phyloP scores from a whole-genome alignment of 306 rosid species.

The Fragaria vesca region DNA sequence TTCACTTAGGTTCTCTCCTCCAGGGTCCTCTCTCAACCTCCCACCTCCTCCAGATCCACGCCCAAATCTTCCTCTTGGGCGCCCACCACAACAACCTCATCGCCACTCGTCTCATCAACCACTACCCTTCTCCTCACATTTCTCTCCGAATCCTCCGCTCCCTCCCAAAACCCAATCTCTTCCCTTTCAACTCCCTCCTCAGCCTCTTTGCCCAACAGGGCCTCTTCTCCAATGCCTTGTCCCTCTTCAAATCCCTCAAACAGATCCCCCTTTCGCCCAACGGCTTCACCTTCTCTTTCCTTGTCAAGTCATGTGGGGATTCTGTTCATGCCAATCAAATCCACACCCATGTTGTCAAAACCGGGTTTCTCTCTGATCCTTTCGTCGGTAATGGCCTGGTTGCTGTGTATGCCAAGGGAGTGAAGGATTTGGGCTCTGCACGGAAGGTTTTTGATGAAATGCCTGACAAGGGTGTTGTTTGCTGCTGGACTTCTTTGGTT shows the following conservation, averaged over 20 bases:
- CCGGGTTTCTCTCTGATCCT: conserved; percentile 37
- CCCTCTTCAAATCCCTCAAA: conserved; percentile 38
- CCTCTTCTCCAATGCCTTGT: conserved; percentile 31
- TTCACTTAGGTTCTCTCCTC: conserved; percentile 33
- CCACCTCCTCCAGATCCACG: conserved; percentile 55
- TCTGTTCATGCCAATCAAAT: conserved; percentile 34
- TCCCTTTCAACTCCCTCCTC: conserved; percentile 58
- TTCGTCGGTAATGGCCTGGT: conserved; percentile 46
- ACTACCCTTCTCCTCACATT: conserved; percentile 29
- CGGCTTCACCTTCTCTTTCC: conserved; percentile 56
- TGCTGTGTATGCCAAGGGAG: conserved; percentile 37
- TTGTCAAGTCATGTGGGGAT: conserved; percentile 45
- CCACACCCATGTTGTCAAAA: conserved; percentile 45
- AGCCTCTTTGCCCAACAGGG: conserved; percentile 49
- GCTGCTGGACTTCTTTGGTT: conserved; percentile 56
- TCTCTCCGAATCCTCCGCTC: conserved; percentile 40
- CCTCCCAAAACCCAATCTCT: conserved; percentile 50
- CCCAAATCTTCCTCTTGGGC: conserved; percentile 39
- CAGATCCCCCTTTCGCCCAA: conserved; percentile 43
- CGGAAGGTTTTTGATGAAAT: conserved; percentile 57
- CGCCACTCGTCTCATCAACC: conserved; percentile 65
- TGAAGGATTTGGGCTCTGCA: conserved; percentile 39
- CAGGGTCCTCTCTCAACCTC: conserved; percentile 36
- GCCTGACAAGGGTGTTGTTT: conserved; percentile 35
- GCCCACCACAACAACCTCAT: conserved; percentile 57